Conservation (phyloP, 768 basidiomycete species). For the Lanmaoa pseudosensibilis region DNA sequence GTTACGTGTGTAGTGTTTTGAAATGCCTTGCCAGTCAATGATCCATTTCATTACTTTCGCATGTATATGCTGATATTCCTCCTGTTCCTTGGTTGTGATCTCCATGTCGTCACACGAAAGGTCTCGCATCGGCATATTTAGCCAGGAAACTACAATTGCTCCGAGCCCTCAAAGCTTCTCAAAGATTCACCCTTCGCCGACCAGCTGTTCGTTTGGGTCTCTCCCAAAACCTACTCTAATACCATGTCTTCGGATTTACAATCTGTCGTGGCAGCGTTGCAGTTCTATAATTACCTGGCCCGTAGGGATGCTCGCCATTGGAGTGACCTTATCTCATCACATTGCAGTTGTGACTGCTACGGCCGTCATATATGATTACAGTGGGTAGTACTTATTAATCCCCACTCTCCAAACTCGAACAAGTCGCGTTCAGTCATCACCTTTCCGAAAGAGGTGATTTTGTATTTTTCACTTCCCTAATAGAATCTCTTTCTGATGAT, state of each 20-base stretch:
- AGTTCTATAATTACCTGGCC: slow-evolving; percentile 7
- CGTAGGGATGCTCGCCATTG: slow-evolving; percentile 1
- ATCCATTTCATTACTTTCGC: background rate
- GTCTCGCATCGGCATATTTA: background rate
- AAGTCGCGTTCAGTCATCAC: slow-evolving; percentile 12
- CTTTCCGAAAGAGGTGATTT: slow-evolving; percentile 17
- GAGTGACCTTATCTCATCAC: background rate
- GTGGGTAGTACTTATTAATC: slow-evolving; percentile 7
- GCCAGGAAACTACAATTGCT: no score
- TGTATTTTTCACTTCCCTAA: background rate
- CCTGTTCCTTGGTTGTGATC: background rate
- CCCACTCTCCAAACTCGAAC: background rate
- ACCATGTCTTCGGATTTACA: slow-evolving; percentile 16
- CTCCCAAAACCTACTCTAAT: no score
- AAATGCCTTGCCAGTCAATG: background rate
- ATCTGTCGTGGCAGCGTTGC: slow-evolving; percentile 5
- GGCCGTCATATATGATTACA: slow-evolving; percentile 20
- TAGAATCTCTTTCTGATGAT: background rate
- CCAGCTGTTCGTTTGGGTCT: background rate
- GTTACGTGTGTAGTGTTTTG: background rate
- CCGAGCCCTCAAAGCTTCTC: background rate
- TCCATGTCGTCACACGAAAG: background rate
- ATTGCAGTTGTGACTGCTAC: slow-evolving; percentile 12
- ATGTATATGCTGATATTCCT: no score
- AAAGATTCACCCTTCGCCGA: background rate